Conservation (phyloP, 192 early-diverging fungal species). For the Backusella tuberculispora region DNA sequence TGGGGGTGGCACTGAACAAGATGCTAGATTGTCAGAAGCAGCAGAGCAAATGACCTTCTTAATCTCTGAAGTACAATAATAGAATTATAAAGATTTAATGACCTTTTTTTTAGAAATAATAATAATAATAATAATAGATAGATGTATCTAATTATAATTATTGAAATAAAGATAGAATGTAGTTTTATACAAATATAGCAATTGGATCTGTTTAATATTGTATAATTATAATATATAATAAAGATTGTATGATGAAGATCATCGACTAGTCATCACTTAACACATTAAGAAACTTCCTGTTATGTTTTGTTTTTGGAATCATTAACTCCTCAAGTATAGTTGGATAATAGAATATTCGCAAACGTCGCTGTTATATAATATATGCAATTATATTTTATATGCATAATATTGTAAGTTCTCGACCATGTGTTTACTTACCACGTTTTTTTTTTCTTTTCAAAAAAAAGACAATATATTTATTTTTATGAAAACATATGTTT, state of each 20-base stretch:
- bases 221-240: too few relatives aligned
- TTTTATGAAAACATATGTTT: neutral
- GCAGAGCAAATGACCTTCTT: slow-evolving; percentile 59
- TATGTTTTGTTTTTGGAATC: neutral
- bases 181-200: too few relatives aligned
- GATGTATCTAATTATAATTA: too few relatives aligned
- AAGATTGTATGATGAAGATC: too few relatives aligned
- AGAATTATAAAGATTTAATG: neutral
- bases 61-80: slow-evolving; percentile 47
- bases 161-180: too few relatives aligned
- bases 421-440: neutral
- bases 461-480: too few relatives aligned
- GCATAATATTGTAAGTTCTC: slow-evolving; percentile 5
- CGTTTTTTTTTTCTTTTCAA: neutral
- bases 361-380: neutral
- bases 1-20: slow-evolving; percentile 52
- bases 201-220: too few relatives aligned
- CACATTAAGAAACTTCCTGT: too few relatives aligned
- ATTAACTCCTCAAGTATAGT: neutral
- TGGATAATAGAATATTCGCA: neutral
- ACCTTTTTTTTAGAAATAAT: neutral
- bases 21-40: slow-evolving; percentile 50
- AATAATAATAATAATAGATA: neutral
- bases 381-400: neutral
- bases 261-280: too few relatives aligned